Evolutionary conservation across 495 filamentous ascomycete species (phyloP), one percentile per base, ranked within the genome.

Genomic region (Tuber borchii): DNA sequence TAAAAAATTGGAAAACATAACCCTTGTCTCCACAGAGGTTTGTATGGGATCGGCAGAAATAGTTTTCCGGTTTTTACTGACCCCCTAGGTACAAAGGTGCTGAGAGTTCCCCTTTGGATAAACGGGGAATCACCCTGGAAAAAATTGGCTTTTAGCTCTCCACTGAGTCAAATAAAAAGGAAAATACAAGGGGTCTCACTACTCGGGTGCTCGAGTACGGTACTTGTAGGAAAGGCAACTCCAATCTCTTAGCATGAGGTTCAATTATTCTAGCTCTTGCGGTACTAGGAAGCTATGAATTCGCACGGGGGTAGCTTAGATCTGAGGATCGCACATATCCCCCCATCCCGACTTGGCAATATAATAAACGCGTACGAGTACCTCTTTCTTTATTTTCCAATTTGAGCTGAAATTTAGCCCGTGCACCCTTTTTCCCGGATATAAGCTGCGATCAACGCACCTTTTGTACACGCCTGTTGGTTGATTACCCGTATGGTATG

Each of bases 401-500:
- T 34, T 65, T 26, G 5, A 34, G 56, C 56, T 17, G 56, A 34
- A 17, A 65, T 65, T 31, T 34, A 34, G 26, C 16, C 56, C 56
- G 56, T 65, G 56, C 56, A 65, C 56, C 2, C 4, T 26, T 34
- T 65, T 65, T 65, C 56, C 56, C 56, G 56, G 26, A 65, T 34
- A 34, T 26, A 65, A 17, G 26, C 56, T 31, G 14, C 56, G 56
- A 65, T 65, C 56, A 65, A 31, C 4, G 56, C 56, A 65, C 26
- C n/a, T 34, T 65, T 34, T 65, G 56, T 65, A 65, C 56, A 65
- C 56, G 56, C 56, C 56, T 65, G 56, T 65, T 19, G 26, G 56
- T 16, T 65, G 56, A 65, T 65, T 65, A 65, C 56, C 56, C 56
- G 16, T 16, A 65, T 34, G 56, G 26, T 65, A 34, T 65, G 56